phyloP scores from a whole-genome alignment of 768 basidiomycete species.

The Boletus patriciae region DNA sequence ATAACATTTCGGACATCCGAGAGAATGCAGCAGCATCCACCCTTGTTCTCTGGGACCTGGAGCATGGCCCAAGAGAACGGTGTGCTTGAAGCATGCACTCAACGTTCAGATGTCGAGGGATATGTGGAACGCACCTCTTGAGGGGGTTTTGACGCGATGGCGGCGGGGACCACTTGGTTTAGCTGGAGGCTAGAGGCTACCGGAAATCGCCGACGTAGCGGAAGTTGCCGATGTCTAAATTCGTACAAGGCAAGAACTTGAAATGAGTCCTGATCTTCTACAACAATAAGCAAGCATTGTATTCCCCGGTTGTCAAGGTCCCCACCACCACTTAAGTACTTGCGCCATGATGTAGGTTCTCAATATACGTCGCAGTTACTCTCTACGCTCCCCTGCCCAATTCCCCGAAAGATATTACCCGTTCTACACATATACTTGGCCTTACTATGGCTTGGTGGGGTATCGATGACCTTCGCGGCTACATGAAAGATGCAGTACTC shows the following conservation, averaged over 20 bases:
- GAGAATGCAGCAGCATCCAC: conserved; percentile 23
- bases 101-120: conserved; percentile 1
- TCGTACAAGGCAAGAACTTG: not conserved
- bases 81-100: not conserved
- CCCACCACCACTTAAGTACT: conserved; percentile 14
- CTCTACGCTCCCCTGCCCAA: not conserved
- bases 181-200: not conserved
- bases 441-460: conserved; percentile 29
- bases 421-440: not conserved
- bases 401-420: not conserved
- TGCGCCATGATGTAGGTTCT: not conserved
- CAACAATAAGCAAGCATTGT: conserved; percentile 23
- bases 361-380: not conserved
- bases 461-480: conserved; percentile 35
- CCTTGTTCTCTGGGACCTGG: conserved; percentile 12
- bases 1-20: conserved; percentile 13
- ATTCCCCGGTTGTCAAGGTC: conserved; percentile 23
- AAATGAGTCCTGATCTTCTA: not conserved
- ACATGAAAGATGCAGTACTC: conserved; percentile 36
- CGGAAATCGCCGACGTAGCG: conserved; percentile 25
- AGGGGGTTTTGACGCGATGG: conserved; percentile 21
- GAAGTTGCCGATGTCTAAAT: conserved; percentile 27
- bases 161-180: conserved; percentile 3
- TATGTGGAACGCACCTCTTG: conserved; percentile 30
- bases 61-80: conserved; percentile 4